A percentile compares a stretch with the other conserved stretches of the same genome.
These are phyloP conservation scores for Eruca vesicaria DNA, from an alignment of 441 rosid species.

Conservation along the genomic window DNA sequence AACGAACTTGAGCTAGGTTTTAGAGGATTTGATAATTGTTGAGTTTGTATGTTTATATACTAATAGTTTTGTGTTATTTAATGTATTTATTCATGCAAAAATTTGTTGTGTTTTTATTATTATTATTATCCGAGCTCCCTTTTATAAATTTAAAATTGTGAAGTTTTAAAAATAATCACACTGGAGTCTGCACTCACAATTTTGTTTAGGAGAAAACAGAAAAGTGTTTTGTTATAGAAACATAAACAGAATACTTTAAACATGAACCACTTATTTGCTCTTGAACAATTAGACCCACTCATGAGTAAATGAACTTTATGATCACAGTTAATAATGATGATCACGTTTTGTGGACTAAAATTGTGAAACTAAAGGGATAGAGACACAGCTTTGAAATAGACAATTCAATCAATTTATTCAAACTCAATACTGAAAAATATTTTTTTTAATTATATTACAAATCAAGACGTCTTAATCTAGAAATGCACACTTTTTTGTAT, in stretches of 20 bases:
- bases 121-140: not conserved
- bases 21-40: not conserved
- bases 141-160: not conserved
- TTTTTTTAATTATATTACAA: not conserved
- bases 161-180: no score
- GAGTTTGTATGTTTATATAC: not conserved
- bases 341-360: slow-evolving; percentile 34
- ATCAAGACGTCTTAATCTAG: not conserved
- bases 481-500: not conserved
- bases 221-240: not conserved
- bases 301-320: slow-evolving; percentile 16
- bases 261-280: slow-evolving; percentile 15
- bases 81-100: not conserved
- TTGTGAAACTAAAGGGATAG: slow-evolving; percentile 6
- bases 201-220: not conserved
- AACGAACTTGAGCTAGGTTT: not conserved
- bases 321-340: slow-evolving; percentile 29
- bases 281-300: slow-evolving; percentile 10
- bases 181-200: not conserved
- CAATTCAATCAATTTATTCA: slow-evolving; percentile 11
- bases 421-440: not conserved
- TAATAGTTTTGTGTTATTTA: no score
- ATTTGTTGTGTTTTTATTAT: not conserved
- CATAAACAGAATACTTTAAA: slow-evolving; percentile 1
- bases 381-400: slow-evolving; percentile 26